Conservation (phyloP, 2,329 filamentous ascomycete species). For the Colletotrichum zoysiae region DNA sequence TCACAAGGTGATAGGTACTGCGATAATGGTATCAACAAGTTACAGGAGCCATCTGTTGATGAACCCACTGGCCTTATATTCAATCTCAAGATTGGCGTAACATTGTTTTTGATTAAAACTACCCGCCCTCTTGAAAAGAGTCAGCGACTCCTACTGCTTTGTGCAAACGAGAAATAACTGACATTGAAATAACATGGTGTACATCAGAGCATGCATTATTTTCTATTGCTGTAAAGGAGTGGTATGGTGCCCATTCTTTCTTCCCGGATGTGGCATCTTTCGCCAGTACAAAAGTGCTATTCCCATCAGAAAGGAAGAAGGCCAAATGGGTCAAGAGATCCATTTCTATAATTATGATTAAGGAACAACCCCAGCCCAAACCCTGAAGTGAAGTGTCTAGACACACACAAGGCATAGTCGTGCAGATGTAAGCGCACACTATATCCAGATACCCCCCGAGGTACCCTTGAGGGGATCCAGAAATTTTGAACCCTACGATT, state of each 20-base stretch:
- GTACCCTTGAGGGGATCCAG: too few species aligned
- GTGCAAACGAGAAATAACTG: too few species aligned
- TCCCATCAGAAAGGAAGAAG: not conserved
- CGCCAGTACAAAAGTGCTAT: too few species aligned
- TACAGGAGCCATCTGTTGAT: not conserved
- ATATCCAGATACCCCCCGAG: not conserved
- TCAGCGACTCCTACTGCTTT: not conserved
- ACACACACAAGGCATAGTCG: not conserved
- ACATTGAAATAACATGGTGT: accelerated
- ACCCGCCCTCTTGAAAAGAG: not conserved
- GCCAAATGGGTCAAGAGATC: not conserved
- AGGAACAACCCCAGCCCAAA: not conserved
- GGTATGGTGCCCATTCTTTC: not conserved
- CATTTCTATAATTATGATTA: conserved; percentile 33
- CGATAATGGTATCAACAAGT: not conserved
- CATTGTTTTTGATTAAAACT: not conserved
- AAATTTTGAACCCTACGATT: too few species aligned
- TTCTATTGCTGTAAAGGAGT: not conserved
- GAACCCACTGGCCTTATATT: too few species aligned
- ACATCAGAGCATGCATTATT: not conserved
- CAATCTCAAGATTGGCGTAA: too few species aligned
- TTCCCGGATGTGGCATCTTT: too few species aligned
- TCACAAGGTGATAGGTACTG: not conserved
- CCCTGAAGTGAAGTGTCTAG: not conserved
- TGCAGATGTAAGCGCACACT: too few species aligned